These are phyloP conservation scores for Cyberlindnera bimundalis DNA, from an alignment of 805 yeast genomes.

Conservation along the genomic window DNA sequence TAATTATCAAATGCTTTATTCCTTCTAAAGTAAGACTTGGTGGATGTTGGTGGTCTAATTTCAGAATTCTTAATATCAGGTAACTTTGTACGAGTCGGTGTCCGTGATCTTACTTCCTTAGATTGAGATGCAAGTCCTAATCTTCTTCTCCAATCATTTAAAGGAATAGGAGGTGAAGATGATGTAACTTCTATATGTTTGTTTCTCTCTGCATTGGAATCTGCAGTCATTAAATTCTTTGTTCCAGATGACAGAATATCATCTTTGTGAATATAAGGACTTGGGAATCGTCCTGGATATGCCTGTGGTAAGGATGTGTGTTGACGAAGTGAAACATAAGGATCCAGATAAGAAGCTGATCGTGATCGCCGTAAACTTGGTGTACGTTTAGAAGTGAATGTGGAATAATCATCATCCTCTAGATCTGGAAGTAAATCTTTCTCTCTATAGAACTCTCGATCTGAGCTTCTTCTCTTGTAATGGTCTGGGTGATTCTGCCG, in stretches of 20 bases:
- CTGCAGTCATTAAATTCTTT: constrained; percentile 20
- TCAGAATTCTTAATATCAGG: background rate
- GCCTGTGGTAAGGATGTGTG: constrained; percentile 15
- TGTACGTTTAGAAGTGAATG: constrained; percentile 4
- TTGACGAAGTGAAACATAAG: background rate
- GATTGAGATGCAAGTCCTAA: constrained; percentile 4
- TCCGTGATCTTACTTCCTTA: background rate
- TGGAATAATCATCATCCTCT: constrained; percentile 12
- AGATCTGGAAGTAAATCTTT: constrained; percentile 21
- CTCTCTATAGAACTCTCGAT: constrained; percentile 13
- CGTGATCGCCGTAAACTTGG: constrained; percentile 9
- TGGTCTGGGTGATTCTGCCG: too few relatives aligned
- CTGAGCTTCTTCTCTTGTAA: background rate
- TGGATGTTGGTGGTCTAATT: background rate
- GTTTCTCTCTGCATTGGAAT: constrained; percentile 19
- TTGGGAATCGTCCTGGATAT: constrained; percentile 29
- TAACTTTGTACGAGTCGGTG: background rate
- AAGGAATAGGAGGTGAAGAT: constrained; percentile 12
- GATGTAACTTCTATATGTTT: constrained; percentile 1
- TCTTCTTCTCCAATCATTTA: constrained; percentile 6
- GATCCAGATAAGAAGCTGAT: constrained; percentile 10
- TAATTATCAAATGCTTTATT: background rate
- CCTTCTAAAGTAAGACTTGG: background rate
- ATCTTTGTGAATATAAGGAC: constrained; percentile 16
- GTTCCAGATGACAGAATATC: constrained; percentile 18